phyloP scores from a whole-genome alignment of 176 grass and related monocot species.

The Lolium perenne region DNA sequence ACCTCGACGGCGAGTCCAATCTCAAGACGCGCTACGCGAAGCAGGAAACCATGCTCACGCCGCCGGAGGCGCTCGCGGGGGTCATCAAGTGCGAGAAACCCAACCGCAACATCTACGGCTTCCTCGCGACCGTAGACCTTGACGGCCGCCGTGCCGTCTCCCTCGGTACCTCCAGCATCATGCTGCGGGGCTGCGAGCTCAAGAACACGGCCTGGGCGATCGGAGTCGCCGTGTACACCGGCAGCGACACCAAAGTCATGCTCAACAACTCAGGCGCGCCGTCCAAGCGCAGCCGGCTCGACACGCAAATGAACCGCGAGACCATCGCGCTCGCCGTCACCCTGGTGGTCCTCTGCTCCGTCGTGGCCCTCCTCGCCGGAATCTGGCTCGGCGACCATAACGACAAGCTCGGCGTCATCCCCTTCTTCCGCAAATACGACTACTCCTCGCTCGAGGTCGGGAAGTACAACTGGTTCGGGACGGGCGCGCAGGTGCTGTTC shows the following conservation, averaged over 20 bases:
- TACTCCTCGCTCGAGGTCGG: background rate
- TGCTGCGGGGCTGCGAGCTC: conserved; percentile 88
- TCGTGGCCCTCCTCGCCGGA: conserved; percentile 64
- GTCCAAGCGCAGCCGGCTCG: conserved; percentile 91
- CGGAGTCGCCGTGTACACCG: conserved; percentile 89
- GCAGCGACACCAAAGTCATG: conserved; percentile 93
- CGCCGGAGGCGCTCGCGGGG: conserved; percentile 47
- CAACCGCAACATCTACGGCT: conserved; percentile 93
- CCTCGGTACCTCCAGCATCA: conserved; percentile 78
- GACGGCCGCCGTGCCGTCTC: conserved; percentile 59
- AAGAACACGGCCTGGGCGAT: conserved; percentile 86
- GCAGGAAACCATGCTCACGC: conserved; percentile 67
- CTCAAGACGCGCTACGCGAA: conserved; percentile 92
- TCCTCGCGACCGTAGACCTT: conserved; percentile 79
- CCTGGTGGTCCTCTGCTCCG: conserved; percentile 53
- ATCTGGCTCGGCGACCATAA: conserved; percentile 68
- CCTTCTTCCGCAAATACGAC: conserved; percentile 71
- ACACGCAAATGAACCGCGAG: conserved; percentile 83
- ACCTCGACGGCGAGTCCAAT: conserved; percentile 98
- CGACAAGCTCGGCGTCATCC: conserved; percentile 54
- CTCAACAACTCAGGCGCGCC: conserved; percentile 88
- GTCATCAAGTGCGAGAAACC: conserved; percentile 84
- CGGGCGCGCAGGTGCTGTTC: conserved; percentile 64
- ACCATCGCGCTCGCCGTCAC: conserved; percentile 57
- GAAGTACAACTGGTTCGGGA: conserved; percentile 81